Conservation (phyloP, 352 stramenopile species). For the Pythium phragmitis region DNA sequence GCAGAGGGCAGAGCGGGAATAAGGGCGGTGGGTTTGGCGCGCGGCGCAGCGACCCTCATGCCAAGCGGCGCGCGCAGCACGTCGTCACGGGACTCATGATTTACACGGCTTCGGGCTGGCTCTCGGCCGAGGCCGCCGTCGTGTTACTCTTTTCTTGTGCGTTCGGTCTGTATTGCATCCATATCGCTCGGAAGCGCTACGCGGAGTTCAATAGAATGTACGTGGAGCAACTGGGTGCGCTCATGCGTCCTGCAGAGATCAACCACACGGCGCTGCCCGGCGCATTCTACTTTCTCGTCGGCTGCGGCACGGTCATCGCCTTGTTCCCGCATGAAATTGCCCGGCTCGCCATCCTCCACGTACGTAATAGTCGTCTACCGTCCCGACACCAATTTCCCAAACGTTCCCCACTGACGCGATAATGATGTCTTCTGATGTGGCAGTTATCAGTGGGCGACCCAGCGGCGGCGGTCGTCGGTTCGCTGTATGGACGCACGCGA, state of each 20-base stretch:
- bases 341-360: conserved; percentile 54
- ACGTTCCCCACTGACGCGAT: background rate
- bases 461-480: conserved; percentile 44
- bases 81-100: conserved; percentile 46
- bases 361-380: conserved; percentile 20
- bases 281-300: conserved; percentile 63
- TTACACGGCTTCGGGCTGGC: conserved; percentile 34
- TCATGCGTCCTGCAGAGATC: conserved; percentile 52
- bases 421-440: background rate
- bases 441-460: conserved; percentile 58
- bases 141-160: conserved; percentile 38
- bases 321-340: conserved; percentile 41
- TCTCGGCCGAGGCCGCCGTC: conserved; percentile 22
- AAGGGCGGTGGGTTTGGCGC: background rate
- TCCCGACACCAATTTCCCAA: background rate
- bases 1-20: background rate
- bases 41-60: conserved; percentile 41
- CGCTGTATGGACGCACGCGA: conserved; percentile 32
- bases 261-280: conserved; percentile 36
- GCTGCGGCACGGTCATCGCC: conserved; percentile 36
- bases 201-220: conserved; percentile 37
- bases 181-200: conserved; percentile 33
- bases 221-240: conserved; percentile 38
- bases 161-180: conserved; percentile 35
- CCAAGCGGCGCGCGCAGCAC: conserved; percentile 55